A percentile compares a stretch with the other conserved stretches of the same genome.
These are phyloP conservation scores for Glonium stellatum DNA, from an alignment of 495 filamentous ascomycete genomes.

Conservation along the genomic window DNA sequence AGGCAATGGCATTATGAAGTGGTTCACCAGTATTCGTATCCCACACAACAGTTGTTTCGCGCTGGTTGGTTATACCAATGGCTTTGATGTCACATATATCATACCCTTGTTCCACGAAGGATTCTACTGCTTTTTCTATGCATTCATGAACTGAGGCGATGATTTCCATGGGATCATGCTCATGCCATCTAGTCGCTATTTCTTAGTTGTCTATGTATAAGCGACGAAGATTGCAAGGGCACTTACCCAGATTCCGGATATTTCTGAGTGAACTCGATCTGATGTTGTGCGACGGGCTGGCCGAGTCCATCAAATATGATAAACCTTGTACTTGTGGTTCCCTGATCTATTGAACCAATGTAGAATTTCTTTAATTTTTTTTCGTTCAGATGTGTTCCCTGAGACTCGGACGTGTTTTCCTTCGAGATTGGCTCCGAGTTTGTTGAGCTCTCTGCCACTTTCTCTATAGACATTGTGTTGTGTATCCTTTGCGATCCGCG, in stretches of 20 bases:
- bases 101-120: slow-evolving; percentile 66
- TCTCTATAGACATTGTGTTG: neutral
- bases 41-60: slow-evolving; percentile 91
- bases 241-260: slow-evolving; percentile 86
- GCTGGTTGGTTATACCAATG: slow-evolving; percentile 89
- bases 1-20: slow-evolving; percentile 83
- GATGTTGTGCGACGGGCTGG: slow-evolving; percentile 75
- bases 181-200: slow-evolving; percentile 66
- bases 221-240: slow-evolving; percentile 5
- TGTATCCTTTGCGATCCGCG: neutral
- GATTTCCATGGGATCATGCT: slow-evolving; percentile 82
- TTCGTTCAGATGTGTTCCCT: slow-evolving; percentile 15
- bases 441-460: neutral
- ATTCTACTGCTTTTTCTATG: slow-evolving; percentile 71
- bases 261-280: slow-evolving; percentile 83
- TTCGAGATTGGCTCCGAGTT: slow-evolving; percentile 24
- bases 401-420: slow-evolving; percentile 4
- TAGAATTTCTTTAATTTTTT: slow-evolving; percentile 38
- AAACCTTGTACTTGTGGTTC: slow-evolving; percentile 88
- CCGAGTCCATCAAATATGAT: slow-evolving; percentile 82
- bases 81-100: slow-evolving; percentile 67
- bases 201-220: slow-evolving; percentile 4
- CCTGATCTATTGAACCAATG: slow-evolving; percentile 78
- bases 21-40: slow-evolving; percentile 80
- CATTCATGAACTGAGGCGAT: slow-evolving; percentile 73